Percentiles rank a stretch among this genome's conserved stretches.
These are phyloP conservation scores for Dalbergia cochinchinensis DNA, from an alignment of 306 rosid genomes.

Conservation along the genomic window DNA sequence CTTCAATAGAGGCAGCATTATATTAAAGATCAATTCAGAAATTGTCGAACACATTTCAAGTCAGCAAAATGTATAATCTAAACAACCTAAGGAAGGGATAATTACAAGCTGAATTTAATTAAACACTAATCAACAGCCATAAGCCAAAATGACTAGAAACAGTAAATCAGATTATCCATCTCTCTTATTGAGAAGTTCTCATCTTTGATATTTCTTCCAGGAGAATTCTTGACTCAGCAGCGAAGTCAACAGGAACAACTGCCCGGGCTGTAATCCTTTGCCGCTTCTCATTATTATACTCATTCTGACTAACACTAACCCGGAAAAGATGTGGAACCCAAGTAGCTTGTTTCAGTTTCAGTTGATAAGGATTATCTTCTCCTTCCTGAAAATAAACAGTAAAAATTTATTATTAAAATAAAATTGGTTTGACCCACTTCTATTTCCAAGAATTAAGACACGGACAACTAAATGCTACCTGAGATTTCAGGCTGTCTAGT, in stretches of 20 bases:
- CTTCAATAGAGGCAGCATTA: not conserved
- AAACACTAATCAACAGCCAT: not conserved
- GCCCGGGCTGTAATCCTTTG: slow-evolving; percentile 81
- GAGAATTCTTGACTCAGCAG: slow-evolving; percentile 76
- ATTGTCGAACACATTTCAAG: not conserved
- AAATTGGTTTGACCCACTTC: too few relatives aligned
- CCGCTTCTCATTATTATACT: slow-evolving; percentile 83
- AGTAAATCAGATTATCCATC: slow-evolving; percentile 16
- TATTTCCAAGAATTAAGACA: not conserved
- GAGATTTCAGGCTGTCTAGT: slow-evolving; percentile 66
- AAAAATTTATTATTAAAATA: too few relatives aligned
- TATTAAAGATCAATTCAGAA: not conserved
- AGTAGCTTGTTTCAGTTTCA: slow-evolving; percentile 77
- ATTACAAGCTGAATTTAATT: slow-evolving; percentile 44
- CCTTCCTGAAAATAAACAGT: slow-evolving; percentile 54
- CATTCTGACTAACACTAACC: slow-evolving; percentile 84
- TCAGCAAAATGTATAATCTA: slow-evolving; percentile 41
- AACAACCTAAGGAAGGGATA: slow-evolving; percentile 32
- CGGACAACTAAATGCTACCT: slow-evolving; percentile 54
- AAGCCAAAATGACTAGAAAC: not conserved
- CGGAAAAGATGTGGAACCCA: slow-evolving; percentile 86
- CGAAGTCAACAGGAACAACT: slow-evolving; percentile 82
- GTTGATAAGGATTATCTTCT: slow-evolving; percentile 62
- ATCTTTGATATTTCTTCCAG: slow-evolving; percentile 86
- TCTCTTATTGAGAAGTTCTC: slow-evolving; percentile 50